These are phyloP conservation scores for Xylariales sp. DNA, from an alignment of 2,329 filamentous ascomycete species.

Conservation along the genomic window DNA sequence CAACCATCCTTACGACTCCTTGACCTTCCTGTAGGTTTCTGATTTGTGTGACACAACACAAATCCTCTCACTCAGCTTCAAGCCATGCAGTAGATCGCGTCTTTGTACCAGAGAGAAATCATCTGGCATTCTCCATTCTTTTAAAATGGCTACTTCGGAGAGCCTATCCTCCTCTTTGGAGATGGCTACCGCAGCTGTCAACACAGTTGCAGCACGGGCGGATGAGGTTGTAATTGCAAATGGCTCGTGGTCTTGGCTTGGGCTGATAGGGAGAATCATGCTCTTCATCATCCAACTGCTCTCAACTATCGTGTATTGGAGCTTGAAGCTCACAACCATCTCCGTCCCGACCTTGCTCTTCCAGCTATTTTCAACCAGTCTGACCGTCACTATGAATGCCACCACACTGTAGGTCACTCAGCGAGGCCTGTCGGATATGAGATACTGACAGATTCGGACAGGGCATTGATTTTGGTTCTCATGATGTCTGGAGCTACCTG, in stretches of 20 bases:
- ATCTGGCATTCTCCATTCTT: background rate
- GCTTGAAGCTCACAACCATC: constrained; percentile 80
- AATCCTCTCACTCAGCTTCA: background rate
- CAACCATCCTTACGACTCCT: background rate
- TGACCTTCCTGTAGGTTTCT: background rate
- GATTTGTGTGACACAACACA: background rate
- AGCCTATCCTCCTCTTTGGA: constrained; percentile 20
- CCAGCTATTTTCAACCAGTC: constrained; percentile 51
- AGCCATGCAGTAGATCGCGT: background rate
- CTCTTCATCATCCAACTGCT: constrained; percentile 50
- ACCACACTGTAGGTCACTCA: constrained; percentile 70
- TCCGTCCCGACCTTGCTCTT: constrained; percentile 87
- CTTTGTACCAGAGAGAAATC: background rate
- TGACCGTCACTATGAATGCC: constrained; percentile 98
- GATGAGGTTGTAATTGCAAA: constrained; percentile 20
- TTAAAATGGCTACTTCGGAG: constrained; percentile 16
- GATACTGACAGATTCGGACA: constrained; percentile 23
- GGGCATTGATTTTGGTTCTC: constrained; percentile 70
- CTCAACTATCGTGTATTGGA: constrained; percentile 66
- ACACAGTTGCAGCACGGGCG: constrained; percentile 17
- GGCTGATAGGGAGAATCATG: constrained; percentile 51
- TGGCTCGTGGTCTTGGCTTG: constrained; percentile 48
- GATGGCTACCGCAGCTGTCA: constrained; percentile 19
- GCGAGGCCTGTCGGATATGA: constrained; percentile 1
- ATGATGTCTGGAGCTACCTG: constrained; percentile 84